Evolutionary conservation across 768 basidiomycete species (phyloP).

Genomic region (Mycena filopes): DNA sequence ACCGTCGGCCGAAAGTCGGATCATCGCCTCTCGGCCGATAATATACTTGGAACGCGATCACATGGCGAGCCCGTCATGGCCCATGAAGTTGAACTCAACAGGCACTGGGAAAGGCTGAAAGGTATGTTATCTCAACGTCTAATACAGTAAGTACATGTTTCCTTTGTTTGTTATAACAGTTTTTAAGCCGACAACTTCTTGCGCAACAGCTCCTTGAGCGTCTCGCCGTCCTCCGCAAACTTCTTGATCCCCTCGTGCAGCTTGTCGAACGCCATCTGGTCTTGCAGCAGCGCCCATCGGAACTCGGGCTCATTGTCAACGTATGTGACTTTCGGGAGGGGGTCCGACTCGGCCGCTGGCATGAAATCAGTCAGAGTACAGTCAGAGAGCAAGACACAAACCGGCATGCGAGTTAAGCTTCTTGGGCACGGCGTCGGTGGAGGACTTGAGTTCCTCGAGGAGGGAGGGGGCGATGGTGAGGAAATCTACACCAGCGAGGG

Average conservation of each 20-base stretch:
- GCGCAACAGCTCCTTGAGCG: slow-evolving; percentile 85
- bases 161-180: not conserved
- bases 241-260: slow-evolving; percentile 98
- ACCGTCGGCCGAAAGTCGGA: too few species aligned
- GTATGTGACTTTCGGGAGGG: slow-evolving; percentile 83
- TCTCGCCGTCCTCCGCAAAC: slow-evolving; percentile 94
- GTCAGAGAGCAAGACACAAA: slow-evolving; percentile 44
- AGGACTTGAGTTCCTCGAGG: slow-evolving; percentile 92
- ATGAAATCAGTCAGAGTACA: slow-evolving; percentile 12
- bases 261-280: slow-evolving; percentile 99
- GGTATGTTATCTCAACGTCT: slow-evolving; percentile 10
- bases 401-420: slow-evolving; percentile 77
- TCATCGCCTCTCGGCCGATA: slow-evolving; percentile 18
- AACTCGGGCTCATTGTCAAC: slow-evolving; percentile 96
- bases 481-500: slow-evolving; percentile 97
- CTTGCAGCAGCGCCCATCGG: slow-evolving; percentile 93
- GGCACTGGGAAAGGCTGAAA: too few species aligned
- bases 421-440: slow-evolving; percentile 81
- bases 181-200: slow-evolving; percentile 69
- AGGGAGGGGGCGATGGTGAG: slow-evolving; percentile 93
- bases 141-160: slow-evolving; percentile 19
- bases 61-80: not conserved
- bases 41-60: slow-evolving; percentile 2
- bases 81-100: too few species aligned
- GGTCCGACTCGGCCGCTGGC: slow-evolving; percentile 66